These are phyloP conservation scores for Globisporangium solare DNA, from an alignment of 352 stramenopile species.

Conservation along the genomic window DNA sequence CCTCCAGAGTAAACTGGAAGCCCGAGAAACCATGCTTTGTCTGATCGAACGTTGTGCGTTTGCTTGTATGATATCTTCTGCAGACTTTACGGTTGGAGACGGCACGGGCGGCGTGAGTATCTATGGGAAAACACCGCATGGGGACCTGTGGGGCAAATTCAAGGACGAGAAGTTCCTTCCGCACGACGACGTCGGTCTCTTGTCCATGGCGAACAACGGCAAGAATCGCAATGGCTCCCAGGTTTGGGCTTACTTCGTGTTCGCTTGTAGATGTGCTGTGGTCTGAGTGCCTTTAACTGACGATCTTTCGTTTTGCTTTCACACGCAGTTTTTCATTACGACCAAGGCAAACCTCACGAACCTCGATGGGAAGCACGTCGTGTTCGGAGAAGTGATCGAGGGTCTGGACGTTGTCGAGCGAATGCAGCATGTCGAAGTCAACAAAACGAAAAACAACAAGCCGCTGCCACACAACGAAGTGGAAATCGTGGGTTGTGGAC, in stretches of 20 bases:
- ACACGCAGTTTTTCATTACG: slow-evolving; percentile 72
- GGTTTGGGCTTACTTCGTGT: slow-evolving; percentile 20
- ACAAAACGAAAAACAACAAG: slow-evolving; percentile 35
- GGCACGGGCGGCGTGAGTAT: slow-evolving; percentile 78
- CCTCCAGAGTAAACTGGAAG: neutral
- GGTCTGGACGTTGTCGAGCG: slow-evolving; percentile 64
- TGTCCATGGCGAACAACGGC: slow-evolving; percentile 83
- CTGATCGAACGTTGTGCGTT: too few species aligned
- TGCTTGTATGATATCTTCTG: neutral
- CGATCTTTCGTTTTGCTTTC: neutral
- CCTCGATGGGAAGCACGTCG: slow-evolving; percentile 93
- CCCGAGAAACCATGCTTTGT: too few species aligned
- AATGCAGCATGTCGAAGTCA: slow-evolving; percentile 64
- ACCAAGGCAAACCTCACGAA: slow-evolving; percentile 58
- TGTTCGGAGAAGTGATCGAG: slow-evolving; percentile 94
- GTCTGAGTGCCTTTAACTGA: neutral
- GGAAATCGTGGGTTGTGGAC: slow-evolving; percentile 57
- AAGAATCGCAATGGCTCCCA: slow-evolving; percentile 71
- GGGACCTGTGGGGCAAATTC: slow-evolving; percentile 80
- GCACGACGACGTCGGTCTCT: slow-evolving; percentile 65
- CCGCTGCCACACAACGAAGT: slow-evolving; percentile 58
- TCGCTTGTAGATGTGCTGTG: neutral
- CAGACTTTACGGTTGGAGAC: slow-evolving; percentile 64
- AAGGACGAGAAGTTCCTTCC: slow-evolving; percentile 74
- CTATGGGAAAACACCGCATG: slow-evolving; percentile 57